Evolutionary conservation across 2,329 filamentous ascomycete genomes (phyloP).

Genomic region (Neobulgaria alba): DNA sequence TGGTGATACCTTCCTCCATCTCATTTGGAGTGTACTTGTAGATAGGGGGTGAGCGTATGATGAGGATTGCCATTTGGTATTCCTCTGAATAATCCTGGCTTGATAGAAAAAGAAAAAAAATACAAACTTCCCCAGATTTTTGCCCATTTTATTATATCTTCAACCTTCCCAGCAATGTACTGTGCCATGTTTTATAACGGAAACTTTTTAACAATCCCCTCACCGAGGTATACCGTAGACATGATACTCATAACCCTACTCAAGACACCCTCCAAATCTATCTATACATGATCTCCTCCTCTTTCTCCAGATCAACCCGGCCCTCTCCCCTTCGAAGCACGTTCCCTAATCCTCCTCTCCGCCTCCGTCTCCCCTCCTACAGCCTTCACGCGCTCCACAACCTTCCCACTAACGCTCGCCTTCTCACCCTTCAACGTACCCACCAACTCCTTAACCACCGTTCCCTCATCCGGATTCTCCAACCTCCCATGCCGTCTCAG

Average conservation of each 20-base stretch:
- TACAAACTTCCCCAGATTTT: neutral
- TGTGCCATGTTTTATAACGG: no score
- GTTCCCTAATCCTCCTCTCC: conserved; percentile 19
- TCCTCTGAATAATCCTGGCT: neutral
- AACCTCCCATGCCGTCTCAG: conserved; percentile 42
- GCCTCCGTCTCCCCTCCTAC: conserved; percentile 17
- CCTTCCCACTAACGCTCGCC: conserved; percentile 1
- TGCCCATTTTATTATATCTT: no score
- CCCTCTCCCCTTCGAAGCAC: conserved; percentile 9
- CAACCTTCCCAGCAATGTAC: no score
- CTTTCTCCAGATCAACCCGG: no score
- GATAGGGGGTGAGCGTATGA: neutral
- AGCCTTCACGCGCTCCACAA: neutral
- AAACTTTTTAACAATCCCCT: no score
- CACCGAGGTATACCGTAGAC: no score
- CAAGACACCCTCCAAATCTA: no score
- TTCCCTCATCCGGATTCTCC: conserved; percentile 31
- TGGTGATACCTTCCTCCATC: no score
- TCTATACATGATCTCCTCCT: no score
- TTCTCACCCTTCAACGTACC: conserved; percentile 13
- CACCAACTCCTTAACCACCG: conserved; percentile 25
- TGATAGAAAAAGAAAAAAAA: neutral
- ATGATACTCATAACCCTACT: no score
- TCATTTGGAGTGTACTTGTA: conserved; percentile 3
- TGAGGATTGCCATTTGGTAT: neutral